These are phyloP conservation scores for Mycena belliarum DNA, from an alignment of 768 basidiomycete species.

Conservation along the genomic window DNA sequence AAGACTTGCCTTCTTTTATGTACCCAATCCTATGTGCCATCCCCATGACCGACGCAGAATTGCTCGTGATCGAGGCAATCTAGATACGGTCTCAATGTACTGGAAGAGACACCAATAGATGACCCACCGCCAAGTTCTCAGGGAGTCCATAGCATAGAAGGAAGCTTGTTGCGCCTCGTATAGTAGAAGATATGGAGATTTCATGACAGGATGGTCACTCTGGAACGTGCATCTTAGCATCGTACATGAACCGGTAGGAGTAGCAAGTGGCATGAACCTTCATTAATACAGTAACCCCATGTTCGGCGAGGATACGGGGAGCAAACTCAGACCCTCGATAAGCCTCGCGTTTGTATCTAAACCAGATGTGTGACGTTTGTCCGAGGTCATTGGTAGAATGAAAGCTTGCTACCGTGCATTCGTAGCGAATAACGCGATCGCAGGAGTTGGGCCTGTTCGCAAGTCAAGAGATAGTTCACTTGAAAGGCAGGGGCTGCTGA, in stretches of 20 bases:
- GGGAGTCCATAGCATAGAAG: constrained; percentile 77
- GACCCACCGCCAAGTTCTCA: constrained; percentile 50
- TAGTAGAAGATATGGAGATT: constrained; percentile 69
- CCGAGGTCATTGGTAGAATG: background rate
- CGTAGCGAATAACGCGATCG: constrained; percentile 76
- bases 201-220: constrained; percentile 67
- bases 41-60: constrained; percentile 72
- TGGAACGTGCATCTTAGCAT: constrained; percentile 24
- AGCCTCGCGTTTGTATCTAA: constrained; percentile 64
- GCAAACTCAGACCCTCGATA: constrained; percentile 83
- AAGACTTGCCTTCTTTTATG: constrained; percentile 57
- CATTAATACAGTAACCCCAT: constrained; percentile 70
- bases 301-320: constrained; percentile 67
- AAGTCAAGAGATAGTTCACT: background rate
- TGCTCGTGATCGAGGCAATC: constrained; percentile 61
- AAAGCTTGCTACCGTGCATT: constrained; percentile 33
- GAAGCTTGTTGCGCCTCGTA: constrained; percentile 86
- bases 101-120: background rate
- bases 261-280: constrained; percentile 48
- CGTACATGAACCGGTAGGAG: background rate
- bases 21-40: constrained; percentile 83
- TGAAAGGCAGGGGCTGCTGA: background rate
- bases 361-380: background rate
- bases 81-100: background rate
- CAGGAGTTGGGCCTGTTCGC: constrained; percentile 53